phyloP scores from a whole-genome alignment of 2,329 filamentous ascomycete genomes.

The Biscogniauxia sp. region DNA sequence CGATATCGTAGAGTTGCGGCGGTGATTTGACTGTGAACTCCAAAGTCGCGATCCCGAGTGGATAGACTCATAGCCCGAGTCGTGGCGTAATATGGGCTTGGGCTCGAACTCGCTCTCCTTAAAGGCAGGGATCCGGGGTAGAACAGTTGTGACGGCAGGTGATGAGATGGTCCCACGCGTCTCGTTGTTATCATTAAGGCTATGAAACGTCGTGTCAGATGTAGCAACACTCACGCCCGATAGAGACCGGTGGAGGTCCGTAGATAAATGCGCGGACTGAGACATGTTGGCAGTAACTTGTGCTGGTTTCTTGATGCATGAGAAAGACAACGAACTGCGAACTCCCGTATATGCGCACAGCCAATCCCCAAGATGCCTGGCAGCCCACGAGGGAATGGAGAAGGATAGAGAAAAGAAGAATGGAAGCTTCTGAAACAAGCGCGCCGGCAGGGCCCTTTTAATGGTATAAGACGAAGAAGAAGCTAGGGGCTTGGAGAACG shows the following conservation, averaged over 20 bases:
- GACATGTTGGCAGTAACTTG: slow-evolving; percentile 24
- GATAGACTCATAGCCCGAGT: slow-evolving; percentile 58
- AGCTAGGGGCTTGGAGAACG: neutral
- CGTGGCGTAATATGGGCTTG: slow-evolving; percentile 50
- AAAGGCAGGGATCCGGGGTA: slow-evolving; percentile 10
- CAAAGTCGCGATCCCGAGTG: slow-evolving; percentile 39
- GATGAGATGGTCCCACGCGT: slow-evolving; percentile 40
- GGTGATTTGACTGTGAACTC: slow-evolving; percentile 34
- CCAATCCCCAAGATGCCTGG: neutral
- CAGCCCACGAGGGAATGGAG: neutral
- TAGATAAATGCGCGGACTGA: slow-evolving; percentile 19
- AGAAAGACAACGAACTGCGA: neutral
- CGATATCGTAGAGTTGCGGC: slow-evolving; percentile 30
- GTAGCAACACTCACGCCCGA: slow-evolving; percentile 43
- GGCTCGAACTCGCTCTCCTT: slow-evolving; percentile 32
- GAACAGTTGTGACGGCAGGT: slow-evolving; percentile 8
- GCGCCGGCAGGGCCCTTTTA: neutral
- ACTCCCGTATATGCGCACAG: neutral
- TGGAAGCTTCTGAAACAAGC: neutral
- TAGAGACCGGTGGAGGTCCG: slow-evolving; percentile 26
- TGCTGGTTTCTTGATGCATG: slow-evolving; percentile 13
- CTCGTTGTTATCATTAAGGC: slow-evolving; percentile 50
- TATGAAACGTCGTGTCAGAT: slow-evolving; percentile 53
- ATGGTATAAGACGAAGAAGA: neutral
- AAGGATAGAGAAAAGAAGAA: neutral